Evolutionary conservation across 495 filamentous ascomycete genomes (phyloP).

Genomic region (Cladorrhinum samala): DNA sequence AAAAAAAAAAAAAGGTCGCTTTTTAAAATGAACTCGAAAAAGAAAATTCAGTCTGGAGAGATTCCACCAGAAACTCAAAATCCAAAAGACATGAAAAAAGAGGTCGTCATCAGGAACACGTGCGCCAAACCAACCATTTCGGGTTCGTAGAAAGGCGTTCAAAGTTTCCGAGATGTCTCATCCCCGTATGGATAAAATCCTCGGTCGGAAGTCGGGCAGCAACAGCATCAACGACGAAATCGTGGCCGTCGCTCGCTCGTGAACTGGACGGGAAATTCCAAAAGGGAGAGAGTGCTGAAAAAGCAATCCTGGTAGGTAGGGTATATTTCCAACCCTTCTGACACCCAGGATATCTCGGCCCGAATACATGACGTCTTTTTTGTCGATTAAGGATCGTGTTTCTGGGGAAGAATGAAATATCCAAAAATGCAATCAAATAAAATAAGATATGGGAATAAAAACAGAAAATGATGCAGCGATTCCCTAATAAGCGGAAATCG

Average conservation of each 20-base stretch:
- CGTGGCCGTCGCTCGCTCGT: not conserved
- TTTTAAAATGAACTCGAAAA: too few species aligned
- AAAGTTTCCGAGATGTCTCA: not conserved
- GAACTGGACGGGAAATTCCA: not conserved
- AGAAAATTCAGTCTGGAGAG: not conserved
- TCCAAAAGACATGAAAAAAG: not conserved
- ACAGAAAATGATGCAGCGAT: conserved; percentile 6
- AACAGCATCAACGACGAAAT: not conserved
- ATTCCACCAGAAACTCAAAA: not conserved
- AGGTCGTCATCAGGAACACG: not conserved
- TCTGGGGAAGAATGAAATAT: not conserved
- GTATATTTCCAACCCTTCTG: conserved; percentile 1
- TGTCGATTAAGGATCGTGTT: not conserved
- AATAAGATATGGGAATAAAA: not conserved
- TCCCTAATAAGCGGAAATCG: conserved; percentile 37
- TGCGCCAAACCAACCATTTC: not conserved
- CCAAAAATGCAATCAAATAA: conserved; percentile 2
- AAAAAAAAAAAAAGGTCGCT: too few species aligned
- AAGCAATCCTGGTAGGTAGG: not conserved
- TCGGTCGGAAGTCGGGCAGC: not conserved
- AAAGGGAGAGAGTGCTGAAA: not conserved
- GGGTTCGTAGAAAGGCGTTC: not conserved
- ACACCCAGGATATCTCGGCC: not conserved
- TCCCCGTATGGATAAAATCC: not conserved
- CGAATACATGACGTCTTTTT: conserved; percentile 1